These are phyloP conservation scores for Anacardium occidentale DNA, from an alignment of 345 rosid species.

Conservation along the genomic window DNA sequence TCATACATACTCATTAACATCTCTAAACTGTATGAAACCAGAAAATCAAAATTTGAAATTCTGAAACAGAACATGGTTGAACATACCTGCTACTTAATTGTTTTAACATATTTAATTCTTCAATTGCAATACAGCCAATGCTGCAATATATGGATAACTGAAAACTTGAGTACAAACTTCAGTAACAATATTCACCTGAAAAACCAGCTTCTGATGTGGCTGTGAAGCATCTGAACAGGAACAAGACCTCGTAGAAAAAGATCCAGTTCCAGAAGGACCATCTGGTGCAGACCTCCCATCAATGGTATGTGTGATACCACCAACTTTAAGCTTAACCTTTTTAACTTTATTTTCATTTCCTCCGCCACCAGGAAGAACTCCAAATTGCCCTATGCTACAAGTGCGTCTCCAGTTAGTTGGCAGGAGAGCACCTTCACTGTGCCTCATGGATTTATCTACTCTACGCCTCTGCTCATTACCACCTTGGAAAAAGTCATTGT, in stretches of 20 bases:
- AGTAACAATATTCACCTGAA: conserved; percentile 17
- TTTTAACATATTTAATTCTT: background rate
- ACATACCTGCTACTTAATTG: background rate
- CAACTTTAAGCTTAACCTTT: conserved; percentile 53
- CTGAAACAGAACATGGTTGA: background rate
- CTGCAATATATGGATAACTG: background rate
- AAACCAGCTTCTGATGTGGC: conserved; percentile 13
- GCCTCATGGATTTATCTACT: conserved; percentile 36
- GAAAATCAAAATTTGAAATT: background rate
- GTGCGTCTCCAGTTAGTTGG: conserved; percentile 43
- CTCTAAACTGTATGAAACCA: background rate
- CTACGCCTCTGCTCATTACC: conserved; percentile 37
- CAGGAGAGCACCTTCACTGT: conserved; percentile 46
- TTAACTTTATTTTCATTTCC: conserved; percentile 43
- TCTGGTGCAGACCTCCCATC: conserved; percentile 37
- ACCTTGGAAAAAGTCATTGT: conserved; percentile 55
- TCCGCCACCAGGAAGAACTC: conserved; percentile 30
- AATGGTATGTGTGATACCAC: conserved; percentile 38
- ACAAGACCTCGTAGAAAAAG: conserved; percentile 24
- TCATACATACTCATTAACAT: background rate
- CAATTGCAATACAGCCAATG: background rate
- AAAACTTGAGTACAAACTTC: background rate
- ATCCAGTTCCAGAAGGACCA: conserved; percentile 26
- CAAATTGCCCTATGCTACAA: conserved; percentile 26
- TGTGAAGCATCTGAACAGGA: conserved; percentile 26